These are phyloP conservation scores for Metarhizium guizhouense DNA, from an alignment of 2,329 filamentous ascomycete species.

Conservation along the genomic window DNA sequence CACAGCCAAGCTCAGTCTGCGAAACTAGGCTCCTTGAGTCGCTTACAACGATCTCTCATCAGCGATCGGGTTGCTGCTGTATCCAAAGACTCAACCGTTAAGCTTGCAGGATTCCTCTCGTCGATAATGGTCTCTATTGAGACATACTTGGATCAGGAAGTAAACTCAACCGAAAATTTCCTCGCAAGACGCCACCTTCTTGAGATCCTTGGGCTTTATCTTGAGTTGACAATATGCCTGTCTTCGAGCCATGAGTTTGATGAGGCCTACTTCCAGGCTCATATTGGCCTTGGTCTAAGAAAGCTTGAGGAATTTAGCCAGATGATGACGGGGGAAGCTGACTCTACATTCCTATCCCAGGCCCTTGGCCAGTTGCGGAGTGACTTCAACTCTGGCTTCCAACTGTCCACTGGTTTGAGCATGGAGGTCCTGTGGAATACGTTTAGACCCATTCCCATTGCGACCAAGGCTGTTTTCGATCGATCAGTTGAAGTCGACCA, in stretches of 20 bases:
- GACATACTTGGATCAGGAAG: constrained; percentile 30
- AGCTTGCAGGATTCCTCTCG: constrained; percentile 41
- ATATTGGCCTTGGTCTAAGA: constrained; percentile 42
- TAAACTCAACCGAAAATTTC: constrained; percentile 10
- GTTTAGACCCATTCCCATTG: constrained; percentile 55
- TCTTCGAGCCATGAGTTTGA: constrained; percentile 41
- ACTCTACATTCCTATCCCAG: constrained; percentile 27
- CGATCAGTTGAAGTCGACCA: constrained; percentile 42
- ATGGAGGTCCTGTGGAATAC: constrained; percentile 74
- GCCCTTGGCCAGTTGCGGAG: constrained; percentile 36
- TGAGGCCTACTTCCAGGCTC: constrained; percentile 56
- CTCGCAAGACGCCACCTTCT: constrained; percentile 17
- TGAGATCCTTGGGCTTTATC: constrained; percentile 38
- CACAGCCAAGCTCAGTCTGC: constrained; percentile 32
- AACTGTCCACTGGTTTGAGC: constrained; percentile 63
- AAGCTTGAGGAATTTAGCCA: constrained; percentile 28
- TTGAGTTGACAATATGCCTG: constrained; percentile 43
- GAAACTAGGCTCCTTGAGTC: constrained; percentile 45
- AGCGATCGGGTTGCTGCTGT: constrained; percentile 45
- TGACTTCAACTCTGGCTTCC: constrained; percentile 61
- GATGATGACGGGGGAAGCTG: constrained; percentile 13
- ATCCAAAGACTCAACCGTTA: constrained; percentile 51
- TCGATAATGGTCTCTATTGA: constrained; percentile 32
- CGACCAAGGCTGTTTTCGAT: constrained; percentile 34
- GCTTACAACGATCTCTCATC: constrained; percentile 51